Conservation (phyloP, 2,329 filamentous ascomycete genomes). For the Trichoderma sp. region DNA sequence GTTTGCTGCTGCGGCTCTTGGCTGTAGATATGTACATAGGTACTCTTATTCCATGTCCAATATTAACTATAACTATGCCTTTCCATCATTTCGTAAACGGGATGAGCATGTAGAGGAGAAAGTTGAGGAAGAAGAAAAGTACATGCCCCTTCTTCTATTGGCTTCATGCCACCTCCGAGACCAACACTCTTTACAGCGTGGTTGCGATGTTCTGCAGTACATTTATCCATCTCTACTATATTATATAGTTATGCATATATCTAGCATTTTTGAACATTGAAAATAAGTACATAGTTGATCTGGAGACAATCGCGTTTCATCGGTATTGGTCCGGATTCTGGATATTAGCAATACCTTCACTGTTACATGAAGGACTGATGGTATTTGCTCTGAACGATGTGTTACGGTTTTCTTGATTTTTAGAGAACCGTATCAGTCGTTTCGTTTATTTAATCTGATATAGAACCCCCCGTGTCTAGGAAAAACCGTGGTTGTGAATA, state of each 20-base stretch:
- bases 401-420: neutral
- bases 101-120: neutral
- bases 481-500: neutral
- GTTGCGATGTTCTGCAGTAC: too few relatives aligned
- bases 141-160: neutral
- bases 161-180: neutral
- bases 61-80: neutral
- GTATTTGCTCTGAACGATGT: neutral
- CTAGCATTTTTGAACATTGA: too few relatives aligned
- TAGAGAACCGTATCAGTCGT: neutral
- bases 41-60: neutral
- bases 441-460: neutral
- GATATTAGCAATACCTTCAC: neutral
- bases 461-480: fast-evolving
- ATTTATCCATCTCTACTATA: too few relatives aligned
- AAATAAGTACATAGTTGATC: too few relatives aligned
- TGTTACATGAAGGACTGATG: neutral
- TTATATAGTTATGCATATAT: fast-evolving
- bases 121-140: neutral
- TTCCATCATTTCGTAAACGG: neutral
- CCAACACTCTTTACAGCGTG: neutral
- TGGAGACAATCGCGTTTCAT: too few relatives aligned
- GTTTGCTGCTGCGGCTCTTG: neutral
- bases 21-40: neutral
- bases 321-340: neutral